Evolutionary conservation across 768 basidiomycete species (phyloP).

Genomic region (Suillus clintonianus): DNA sequence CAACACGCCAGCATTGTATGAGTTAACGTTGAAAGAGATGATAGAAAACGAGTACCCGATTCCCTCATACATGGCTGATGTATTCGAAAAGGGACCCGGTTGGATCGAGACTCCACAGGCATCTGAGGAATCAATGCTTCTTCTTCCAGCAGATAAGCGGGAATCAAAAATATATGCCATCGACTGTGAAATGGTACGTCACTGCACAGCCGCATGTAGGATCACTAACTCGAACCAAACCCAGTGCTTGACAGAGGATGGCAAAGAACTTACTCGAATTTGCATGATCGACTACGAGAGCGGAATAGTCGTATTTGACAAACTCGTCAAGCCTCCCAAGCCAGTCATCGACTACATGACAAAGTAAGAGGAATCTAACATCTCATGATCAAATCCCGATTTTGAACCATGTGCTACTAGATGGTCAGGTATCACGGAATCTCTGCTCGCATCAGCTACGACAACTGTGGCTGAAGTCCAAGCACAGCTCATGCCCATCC

Average conservation of each 20-base stretch:
- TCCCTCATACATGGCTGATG: slow-evolving; percentile 80
- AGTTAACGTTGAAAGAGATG: slow-evolving; percentile 84
- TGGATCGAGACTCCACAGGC: slow-evolving; percentile 83
- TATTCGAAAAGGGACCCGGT: slow-evolving; percentile 61
- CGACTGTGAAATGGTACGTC: slow-evolving; percentile 94
- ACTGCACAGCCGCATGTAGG: not conserved
- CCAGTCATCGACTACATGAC: slow-evolving; percentile 93
- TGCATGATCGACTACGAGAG: slow-evolving; percentile 80
- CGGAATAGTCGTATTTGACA: slow-evolving; percentile 79
- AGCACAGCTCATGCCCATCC: slow-evolving; percentile 59
- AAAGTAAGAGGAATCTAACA: slow-evolving; percentile 46
- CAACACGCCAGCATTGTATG: slow-evolving; percentile 67
- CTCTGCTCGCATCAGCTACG: slow-evolving; percentile 64
- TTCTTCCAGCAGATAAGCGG: slow-evolving; percentile 31
- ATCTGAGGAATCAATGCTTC: slow-evolving; percentile 29
- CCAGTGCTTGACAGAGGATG: slow-evolving; percentile 87
- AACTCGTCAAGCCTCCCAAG: slow-evolving; percentile 84
- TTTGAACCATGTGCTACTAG: slow-evolving; percentile 36
- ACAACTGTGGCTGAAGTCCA: slow-evolving; percentile 85
- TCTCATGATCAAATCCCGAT: not conserved
- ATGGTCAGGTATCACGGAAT: slow-evolving; percentile 92
- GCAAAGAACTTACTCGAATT: slow-evolving; percentile 85
- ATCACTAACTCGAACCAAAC: slow-evolving; percentile 1
- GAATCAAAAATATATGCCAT: slow-evolving; percentile 71
- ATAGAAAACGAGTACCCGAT: slow-evolving; percentile 92